Base-by-base conservation (phyloP, 345 rosid species). In the Jatropha curcas region DNA sequence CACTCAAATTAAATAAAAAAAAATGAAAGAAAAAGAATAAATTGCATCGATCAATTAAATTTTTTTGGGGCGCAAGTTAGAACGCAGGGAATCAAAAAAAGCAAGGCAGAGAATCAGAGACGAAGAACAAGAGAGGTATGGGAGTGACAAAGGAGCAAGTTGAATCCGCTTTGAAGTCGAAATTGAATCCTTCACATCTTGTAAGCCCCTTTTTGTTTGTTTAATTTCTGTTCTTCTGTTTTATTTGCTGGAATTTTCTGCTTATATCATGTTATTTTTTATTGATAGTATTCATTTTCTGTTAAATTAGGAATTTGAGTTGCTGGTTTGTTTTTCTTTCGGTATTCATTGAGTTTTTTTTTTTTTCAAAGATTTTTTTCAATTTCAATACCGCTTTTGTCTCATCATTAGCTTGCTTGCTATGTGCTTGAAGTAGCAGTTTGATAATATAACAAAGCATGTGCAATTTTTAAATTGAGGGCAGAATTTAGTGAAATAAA, bases 111-210 rank as follows among this genome's bases (percentile, higher is more conserved):
- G 10, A 10, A 31, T 24, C 37, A 37, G 50, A 52, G 48, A 62
- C 2, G 34, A 72, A 65, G 75, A 17, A 4, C n/a, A 16, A 17
- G 53, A 48, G 53, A 48, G 20, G 5, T 0, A 91, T 91, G 95
- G 96, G 94, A 39, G 89, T 89, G 60, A 88, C 91, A 0, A 91
- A 91, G 82, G 98, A 89, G 58, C 88, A 85, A 82, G 89, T 91
- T 37, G 89, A 87, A 76, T 86, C 92, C 53, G 81, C 92, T 3
- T 60, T 93, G 86, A 84, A 85, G 30, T 81, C 89, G 0, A 93
- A 93, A 73, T 77, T 93, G 74, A 88, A 78, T 17, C 97, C 97
- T 81, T 75, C 84, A 28, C 89, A 93, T 78, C 80, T 93, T 11
- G 98, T 91, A 77, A 81, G 84, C 68, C 59, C 22, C 35, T 9